Base-by-base conservation (phyloP, 2,329 filamentous ascomycete species). In the Penicillium palitans region DNA sequence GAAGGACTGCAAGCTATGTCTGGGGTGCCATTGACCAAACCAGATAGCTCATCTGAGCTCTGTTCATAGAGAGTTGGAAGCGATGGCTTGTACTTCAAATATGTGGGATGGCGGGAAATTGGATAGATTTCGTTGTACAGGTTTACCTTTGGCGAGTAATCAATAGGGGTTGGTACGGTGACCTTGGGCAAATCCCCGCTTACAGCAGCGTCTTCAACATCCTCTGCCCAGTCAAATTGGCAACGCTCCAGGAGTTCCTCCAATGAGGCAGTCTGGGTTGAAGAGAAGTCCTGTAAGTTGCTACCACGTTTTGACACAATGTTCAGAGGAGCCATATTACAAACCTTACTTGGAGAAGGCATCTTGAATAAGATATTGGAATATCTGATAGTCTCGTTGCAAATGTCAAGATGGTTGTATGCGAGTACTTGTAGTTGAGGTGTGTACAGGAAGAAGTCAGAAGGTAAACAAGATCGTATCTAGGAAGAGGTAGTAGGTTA, bases 161-260 rank as follows among this genome's bases (percentile, higher is more conserved):
- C 37, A 40, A 40, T 8, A 19, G 9, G n/a, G n/a, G 29, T 29
- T 9, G 7, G 29, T 10, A 10, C 9, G 9, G 29, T 10, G 29
- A 29, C 29, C 2, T 9, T 10, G 9, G 29, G 29, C 9, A 29
- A 10, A 29, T 29, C 29, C 7, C 29, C 13, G 33, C 5, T 25
- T 25, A 25, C 19, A 21, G 19, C 25, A 7, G 25, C 25, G 25
- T 44, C 53, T 19, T 57, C 53, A 2, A 55, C 51, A 21, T 62
- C 60, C 2, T 62, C 58, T 0, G 56, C 57, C 59, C 61, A 60
- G 13, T 61, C 46, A 19, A 63, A 21, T 21, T 21, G 19, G 19
- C 19, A 21, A 21, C 19, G 19, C 19, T 21, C 19, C 19, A 21
- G 19, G 19, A 21, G 37, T 3, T 54, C 37, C 0, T 59, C 17